Base-by-base conservation (phyloP, 345 rosid genomes). In the Moricandia arvensis region DNA sequence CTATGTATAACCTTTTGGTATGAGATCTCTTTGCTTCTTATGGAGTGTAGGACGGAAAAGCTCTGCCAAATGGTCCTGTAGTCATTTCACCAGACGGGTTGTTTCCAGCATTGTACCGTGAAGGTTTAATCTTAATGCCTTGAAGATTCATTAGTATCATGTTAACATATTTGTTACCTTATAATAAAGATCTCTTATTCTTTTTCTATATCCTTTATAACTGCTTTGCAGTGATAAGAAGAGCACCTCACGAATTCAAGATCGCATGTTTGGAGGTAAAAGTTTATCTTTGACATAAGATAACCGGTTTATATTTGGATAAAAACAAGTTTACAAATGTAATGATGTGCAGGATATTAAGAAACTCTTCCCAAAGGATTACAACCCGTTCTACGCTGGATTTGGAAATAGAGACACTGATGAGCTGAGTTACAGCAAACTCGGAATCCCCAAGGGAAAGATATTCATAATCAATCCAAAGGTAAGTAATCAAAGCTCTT, bases 161-260 rank as follows among this genome's bases (percentile, higher is more conserved):
- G 53, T 66, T 58, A 24, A 13, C 35, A 1, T 12, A 55, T 54
- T 9, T 77, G 34, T 17, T 31, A 9, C 26, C 33, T 5, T 29
- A 16, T 45, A 49, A 6, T 15, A 66, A 6, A 1, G 31, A 47
- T 59, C 30, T 45, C 30, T 69, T 24, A 6, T 49, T 35, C 59
- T 12, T 2, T 11, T 59, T 35, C 1, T 29, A 6, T 79, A 43
- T 43, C 43, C 31, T 17, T 54, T 4, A 6, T 31, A 34, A 61
- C 59, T 71, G 27, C 29, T 66, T 83, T 79, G 58, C 87, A 93
- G 98, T 93, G 24, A 91, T 93, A 73, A 83, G 98, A 83, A 87
- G 97, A 81, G 93, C 98, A 24, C 98, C 98, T 49, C 98, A 93
- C 43, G 97, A 93, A 71, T 93, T 93, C 86, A 93, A 93, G 82